Conservation (phyloP, 768 basidiomycete species). For the Sutorius australiensis region DNA sequence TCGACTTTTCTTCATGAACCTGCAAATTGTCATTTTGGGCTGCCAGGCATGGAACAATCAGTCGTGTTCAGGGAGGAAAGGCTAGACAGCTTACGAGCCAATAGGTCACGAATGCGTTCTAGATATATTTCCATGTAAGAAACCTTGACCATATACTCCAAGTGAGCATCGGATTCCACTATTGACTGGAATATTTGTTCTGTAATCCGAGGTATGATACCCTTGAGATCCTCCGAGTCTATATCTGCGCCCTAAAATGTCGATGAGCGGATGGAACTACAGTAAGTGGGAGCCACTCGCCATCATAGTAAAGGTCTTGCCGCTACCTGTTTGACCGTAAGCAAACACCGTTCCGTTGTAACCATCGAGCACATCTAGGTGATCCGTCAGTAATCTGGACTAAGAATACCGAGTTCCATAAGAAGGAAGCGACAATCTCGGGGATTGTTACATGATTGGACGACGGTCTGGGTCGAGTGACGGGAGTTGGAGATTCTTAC, state of each 20-base stretch:
- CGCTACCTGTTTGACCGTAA: slow-evolving; percentile 95
- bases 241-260: slow-evolving; percentile 86
- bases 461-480: not conserved
- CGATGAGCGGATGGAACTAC: slow-evolving; percentile 8
- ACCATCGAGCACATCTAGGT: slow-evolving; percentile 90
- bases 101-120: slow-evolving; percentile 90
- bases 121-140: slow-evolving; percentile 99
- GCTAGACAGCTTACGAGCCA: slow-evolving; percentile 70
- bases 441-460: not conserved
- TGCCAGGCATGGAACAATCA: slow-evolving; percentile 24
- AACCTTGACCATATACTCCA: slow-evolving; percentile 99
- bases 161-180: slow-evolving; percentile 87
- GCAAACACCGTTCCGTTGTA: slow-evolving; percentile 99
- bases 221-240: slow-evolving; percentile 88
- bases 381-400: slow-evolving; percentile 17
- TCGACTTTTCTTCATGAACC: slow-evolving; percentile 96
- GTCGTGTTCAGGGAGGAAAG: not conserved
- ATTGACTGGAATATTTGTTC: slow-evolving; percentile 99
- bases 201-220: slow-evolving; percentile 96
- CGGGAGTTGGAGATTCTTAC: slow-evolving; percentile 36
- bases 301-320: slow-evolving; percentile 99
- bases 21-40: slow-evolving; percentile 98
- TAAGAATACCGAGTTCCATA: not conserved
- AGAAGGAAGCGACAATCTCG: slow-evolving; percentile 4
- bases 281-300: slow-evolving; percentile 37